Evolutionary conservation across 345 rosid genomes (phyloP).

Genomic region (Microcos paniculata): DNA sequence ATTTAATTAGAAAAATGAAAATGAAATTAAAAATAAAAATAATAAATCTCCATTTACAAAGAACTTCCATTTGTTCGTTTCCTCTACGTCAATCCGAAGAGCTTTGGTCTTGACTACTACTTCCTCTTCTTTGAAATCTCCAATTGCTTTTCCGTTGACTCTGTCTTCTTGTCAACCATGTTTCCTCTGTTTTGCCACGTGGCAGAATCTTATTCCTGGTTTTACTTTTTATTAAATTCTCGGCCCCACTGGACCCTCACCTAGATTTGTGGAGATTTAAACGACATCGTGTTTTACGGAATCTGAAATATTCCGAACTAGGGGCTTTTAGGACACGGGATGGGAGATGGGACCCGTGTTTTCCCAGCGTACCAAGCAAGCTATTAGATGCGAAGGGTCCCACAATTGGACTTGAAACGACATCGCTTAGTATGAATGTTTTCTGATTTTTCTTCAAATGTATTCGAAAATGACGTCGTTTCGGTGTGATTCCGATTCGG

Average conservation of each 20-base stretch:
- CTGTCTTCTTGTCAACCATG: no score
- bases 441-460: no score
- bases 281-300: neutral
- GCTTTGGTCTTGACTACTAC: neutral
- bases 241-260: neutral
- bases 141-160: neutral
- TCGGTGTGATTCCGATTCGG: neutral
- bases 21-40: neutral
- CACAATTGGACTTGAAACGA: neutral
- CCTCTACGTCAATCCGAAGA: neutral
- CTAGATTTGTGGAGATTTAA: neutral
- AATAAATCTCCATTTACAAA: neutral
- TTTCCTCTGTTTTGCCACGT: neutral
- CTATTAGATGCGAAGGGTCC: neutral
- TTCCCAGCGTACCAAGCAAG: no score
- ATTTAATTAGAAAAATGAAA: neutral
- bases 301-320: neutral
- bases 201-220: neutral
- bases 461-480: neutral
- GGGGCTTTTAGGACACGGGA: no score
- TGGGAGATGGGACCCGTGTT: no score
- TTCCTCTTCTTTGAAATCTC: constrained; percentile 6
- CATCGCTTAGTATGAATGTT: neutral
- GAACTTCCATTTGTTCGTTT: neutral
- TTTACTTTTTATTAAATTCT: neutral